Evolutionary conservation across 2,329 filamentous ascomycete genomes (phyloP).

Genomic region (Apiospora kogelbergensis): DNA sequence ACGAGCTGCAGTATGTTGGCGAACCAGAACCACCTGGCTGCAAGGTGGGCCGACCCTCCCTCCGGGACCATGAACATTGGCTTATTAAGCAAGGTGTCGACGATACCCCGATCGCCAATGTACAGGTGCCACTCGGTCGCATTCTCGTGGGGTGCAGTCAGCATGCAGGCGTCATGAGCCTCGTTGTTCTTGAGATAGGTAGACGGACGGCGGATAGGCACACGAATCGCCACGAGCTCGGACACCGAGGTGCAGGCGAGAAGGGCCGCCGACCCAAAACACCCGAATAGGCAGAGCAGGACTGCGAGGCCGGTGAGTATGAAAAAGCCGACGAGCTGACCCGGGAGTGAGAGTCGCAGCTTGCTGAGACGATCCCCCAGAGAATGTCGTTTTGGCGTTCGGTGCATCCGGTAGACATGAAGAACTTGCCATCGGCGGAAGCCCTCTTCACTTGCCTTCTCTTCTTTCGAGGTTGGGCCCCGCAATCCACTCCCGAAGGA

Average conservation of each 20-base stretch:
- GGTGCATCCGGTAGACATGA: background rate
- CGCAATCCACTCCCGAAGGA: background rate
- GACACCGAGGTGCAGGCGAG: slow-evolving; percentile 20
- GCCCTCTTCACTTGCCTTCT: background rate
- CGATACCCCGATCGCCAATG: slow-evolving; percentile 25
- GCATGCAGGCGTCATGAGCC: slow-evolving; percentile 27
- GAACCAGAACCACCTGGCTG: slow-evolving; percentile 19
- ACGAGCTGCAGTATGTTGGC: slow-evolving; percentile 23
- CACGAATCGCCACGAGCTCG: slow-evolving; percentile 17
- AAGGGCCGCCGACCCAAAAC: slow-evolving; percentile 22
- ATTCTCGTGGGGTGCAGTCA: slow-evolving; percentile 26
- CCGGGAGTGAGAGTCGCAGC: background rate
- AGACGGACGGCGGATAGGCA: slow-evolving; percentile 18
- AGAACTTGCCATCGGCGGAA: background rate
- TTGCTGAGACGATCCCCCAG: background rate
- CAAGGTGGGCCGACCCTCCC: slow-evolving; percentile 5
- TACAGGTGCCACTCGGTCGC: slow-evolving; percentile 27
- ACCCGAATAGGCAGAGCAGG: slow-evolving; percentile 17
- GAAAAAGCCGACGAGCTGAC: background rate
- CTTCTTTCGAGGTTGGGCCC: background rate
- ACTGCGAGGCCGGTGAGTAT: slow-evolving; percentile 10
- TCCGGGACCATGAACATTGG: slow-evolving; percentile 24
- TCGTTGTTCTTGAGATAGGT: slow-evolving; percentile 26
- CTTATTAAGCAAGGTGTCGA: slow-evolving; percentile 28
- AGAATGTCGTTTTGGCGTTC: background rate